Evolutionary conservation across 1,284 basidiomycete genomes (phyloP).

Genomic region (Irpex sp.): DNA sequence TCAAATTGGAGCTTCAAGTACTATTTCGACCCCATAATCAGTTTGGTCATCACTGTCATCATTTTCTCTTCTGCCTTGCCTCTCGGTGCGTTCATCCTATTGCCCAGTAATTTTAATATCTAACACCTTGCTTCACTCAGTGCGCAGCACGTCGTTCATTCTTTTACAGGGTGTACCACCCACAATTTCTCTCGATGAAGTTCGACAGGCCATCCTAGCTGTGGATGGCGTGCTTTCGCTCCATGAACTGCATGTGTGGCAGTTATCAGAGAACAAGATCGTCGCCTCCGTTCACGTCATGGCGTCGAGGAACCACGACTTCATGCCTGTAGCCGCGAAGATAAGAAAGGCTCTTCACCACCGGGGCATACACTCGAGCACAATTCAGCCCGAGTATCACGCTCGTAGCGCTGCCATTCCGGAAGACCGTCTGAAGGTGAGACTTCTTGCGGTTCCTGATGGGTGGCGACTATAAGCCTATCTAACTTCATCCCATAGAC

Average conservation of each 20-base stretch:
- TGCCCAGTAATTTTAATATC: neutral
- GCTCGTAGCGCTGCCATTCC: constrained; percentile 31
- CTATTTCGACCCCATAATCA: constrained; percentile 94
- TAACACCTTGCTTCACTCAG: constrained; percentile 34
- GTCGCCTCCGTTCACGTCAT: constrained; percentile 96
- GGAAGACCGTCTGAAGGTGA: constrained; percentile 47
- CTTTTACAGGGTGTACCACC: constrained; percentile 95
- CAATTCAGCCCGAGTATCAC: constrained; percentile 83
- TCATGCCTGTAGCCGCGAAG: constrained; percentile 86
- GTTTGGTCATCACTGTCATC: constrained; percentile 92
- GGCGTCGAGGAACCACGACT: constrained; percentile 76
- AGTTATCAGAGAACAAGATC: constrained; percentile 84
- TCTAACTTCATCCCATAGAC: constrained; percentile 31
- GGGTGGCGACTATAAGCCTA: constrained; percentile 21
- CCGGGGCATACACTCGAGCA: constrained; percentile 92
- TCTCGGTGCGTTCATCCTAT: constrained; percentile 56
- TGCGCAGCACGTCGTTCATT: constrained; percentile 93
- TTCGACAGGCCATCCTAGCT: constrained; percentile 74
- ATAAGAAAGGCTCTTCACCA: constrained; percentile 85
- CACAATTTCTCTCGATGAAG: constrained; percentile 84
- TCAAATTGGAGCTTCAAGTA: constrained; percentile 76
- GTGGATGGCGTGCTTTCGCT: constrained; percentile 90
- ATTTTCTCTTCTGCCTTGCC: constrained; percentile 96
- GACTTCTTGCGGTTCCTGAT: constrained; percentile 15
- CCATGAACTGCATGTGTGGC: constrained; percentile 98